Percentiles rank a stretch among this genome's conserved stretches.
Evolutionary conservation across 176 grass and related monocot genomes (phyloP).

Genomic region (Eleusine indica): DNA sequence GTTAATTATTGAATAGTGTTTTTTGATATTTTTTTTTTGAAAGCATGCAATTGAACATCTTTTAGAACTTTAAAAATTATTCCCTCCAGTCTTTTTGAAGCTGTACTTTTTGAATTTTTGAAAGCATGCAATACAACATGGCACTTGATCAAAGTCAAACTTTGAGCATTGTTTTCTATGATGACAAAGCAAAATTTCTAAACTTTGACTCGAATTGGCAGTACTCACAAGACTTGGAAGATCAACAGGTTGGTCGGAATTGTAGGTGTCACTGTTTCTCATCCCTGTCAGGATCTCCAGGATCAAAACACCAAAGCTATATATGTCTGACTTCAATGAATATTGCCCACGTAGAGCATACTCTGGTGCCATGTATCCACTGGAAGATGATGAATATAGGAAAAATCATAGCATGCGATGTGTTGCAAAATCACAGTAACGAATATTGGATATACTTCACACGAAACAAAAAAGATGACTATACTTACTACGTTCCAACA

Average conservation of each 20-base stretch:
- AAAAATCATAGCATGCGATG: background rate
- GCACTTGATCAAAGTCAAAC: too few species aligned
- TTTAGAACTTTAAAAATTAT: too few species aligned
- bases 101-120: too few species aligned
- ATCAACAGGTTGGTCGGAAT: slow-evolving; percentile 8
- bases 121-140: too few species aligned
- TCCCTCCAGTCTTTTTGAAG: too few species aligned
- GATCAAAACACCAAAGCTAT: slow-evolving; percentile 44
- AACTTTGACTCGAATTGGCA: too few species aligned
- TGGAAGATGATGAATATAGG: background rate
- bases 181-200: too few species aligned
- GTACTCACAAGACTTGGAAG: slow-evolving; percentile 40
- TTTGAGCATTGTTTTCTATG: too few species aligned
- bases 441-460: background rate
- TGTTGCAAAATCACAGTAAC: background rate
- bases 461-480: background rate
- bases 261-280: slow-evolving; percentile 23
- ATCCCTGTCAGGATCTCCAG: slow-evolving; percentile 43
- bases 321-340: slow-evolving; percentile 50
- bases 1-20: too few species aligned
- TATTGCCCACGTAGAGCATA: slow-evolving; percentile 35
- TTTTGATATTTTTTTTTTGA: too few species aligned
- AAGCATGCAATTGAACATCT: too few species aligned
- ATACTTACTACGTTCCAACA: slow-evolving; percentile 50
- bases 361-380: slow-evolving; percentile 49